Conservation (phyloP, 352 stramenopile genomes). For the Pythium aquatile region DNA sequence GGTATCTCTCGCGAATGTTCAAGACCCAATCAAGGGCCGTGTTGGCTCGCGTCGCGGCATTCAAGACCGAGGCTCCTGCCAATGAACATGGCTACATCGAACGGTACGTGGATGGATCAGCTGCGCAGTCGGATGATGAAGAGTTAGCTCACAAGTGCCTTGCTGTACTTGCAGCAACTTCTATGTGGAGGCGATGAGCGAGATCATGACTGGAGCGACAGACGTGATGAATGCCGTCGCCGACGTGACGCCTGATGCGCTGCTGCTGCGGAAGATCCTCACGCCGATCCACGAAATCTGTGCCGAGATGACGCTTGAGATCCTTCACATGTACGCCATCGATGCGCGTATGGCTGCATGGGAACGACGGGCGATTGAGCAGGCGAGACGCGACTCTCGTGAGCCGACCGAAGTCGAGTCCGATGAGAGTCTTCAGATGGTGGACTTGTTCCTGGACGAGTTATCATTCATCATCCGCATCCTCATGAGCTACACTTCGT, state of each 20-base stretch:
- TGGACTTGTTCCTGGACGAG: constrained; percentile 82
- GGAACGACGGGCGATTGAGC: constrained; percentile 65
- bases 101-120: constrained; percentile 23
- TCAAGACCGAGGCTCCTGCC: constrained; percentile 53
- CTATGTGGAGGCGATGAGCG: constrained; percentile 71
- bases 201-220: constrained; percentile 66
- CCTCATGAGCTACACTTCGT: constrained; percentile 64
- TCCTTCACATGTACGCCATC: constrained; percentile 69
- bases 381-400: constrained; percentile 42
- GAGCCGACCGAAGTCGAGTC: constrained; percentile 44
- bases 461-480: constrained; percentile 73
- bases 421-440: constrained; percentile 87
- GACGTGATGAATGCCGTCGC: constrained; percentile 83
- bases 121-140: neutral
- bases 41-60: constrained; percentile 47
- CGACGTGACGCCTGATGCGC: constrained; percentile 41
- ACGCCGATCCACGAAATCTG: constrained; percentile 59
- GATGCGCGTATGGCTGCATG: constrained; percentile 77
- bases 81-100: constrained; percentile 87
- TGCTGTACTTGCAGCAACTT: constrained; percentile 36
- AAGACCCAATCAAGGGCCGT: constrained; percentile 46
- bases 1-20: constrained; percentile 56
- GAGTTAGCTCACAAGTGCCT: neutral
- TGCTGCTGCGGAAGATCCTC: constrained; percentile 48
- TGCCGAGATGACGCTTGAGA: constrained; percentile 51